phyloP scores from a whole-genome alignment of 805 yeast genomes.

The Sugiyamaella floridensis region DNA sequence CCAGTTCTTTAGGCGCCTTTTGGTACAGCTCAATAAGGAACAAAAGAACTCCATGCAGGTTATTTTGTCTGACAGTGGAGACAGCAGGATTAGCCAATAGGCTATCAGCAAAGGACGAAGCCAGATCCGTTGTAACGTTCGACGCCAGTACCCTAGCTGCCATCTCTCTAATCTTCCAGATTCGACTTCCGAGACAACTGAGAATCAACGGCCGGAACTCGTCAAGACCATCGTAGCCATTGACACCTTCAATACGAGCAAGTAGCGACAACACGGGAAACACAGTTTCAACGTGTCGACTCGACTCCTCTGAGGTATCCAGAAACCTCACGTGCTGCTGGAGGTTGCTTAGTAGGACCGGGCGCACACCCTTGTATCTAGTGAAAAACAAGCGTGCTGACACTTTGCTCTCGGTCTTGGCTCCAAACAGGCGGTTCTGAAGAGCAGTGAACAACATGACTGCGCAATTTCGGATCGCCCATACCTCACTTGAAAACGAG shows the following conservation, averaged over 20 bases:
- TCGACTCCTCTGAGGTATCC: constrained; percentile 14
- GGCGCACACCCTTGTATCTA: constrained; percentile 48
- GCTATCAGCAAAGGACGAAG: constrained; percentile 25
- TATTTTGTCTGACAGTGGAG: constrained; percentile 34
- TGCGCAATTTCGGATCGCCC: constrained; percentile 90
- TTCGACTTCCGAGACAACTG: constrained; percentile 42
- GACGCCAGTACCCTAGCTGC: constrained; percentile 66
- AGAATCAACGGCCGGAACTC: constrained; percentile 47
- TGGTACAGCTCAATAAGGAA: background rate
- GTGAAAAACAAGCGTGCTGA: constrained; percentile 64
- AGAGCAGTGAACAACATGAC: constrained; percentile 86
- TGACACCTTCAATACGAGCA: constrained; percentile 57
- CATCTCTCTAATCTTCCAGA: constrained; percentile 86
- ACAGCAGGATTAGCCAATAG: constrained; percentile 23
- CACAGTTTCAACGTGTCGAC: constrained; percentile 46
- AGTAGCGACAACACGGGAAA: constrained; percentile 73
- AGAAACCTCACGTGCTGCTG: constrained; percentile 20
- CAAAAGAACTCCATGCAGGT: constrained; percentile 53
- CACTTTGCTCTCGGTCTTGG: constrained; percentile 32
- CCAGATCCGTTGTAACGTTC: constrained; percentile 34
- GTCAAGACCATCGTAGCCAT: constrained; percentile 45
- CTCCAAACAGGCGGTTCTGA: constrained; percentile 74
- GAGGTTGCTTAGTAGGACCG: constrained; percentile 36
- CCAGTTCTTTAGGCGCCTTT: background rate
- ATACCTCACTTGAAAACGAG: constrained; percentile 57